Base-by-base conservation (phyloP, 2,329 filamentous ascomycete genomes). In the Curvularia sp. region DNA sequence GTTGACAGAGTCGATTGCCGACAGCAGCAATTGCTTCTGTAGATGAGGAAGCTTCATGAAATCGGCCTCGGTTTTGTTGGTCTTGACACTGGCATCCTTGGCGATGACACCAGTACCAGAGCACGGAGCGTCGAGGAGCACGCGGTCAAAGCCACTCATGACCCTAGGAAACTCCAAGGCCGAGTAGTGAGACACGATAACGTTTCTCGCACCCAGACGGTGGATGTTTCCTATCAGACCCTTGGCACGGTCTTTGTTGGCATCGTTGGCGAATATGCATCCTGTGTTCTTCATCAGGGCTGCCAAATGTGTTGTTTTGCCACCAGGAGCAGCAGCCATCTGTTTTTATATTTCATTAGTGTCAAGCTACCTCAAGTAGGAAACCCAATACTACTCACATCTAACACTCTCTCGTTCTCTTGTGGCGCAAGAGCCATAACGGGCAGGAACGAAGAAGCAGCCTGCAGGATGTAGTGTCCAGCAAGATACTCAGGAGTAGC, bases 231-330 rank as follows among this genome's bases (percentile, higher is more conserved):
- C 95, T 67, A 99, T 98, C 53, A 99, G 83, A 90, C 92, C 95
- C 82, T 97, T 98, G 49, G 93, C 87, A 86, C 95, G 91, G 59
- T 88, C 82, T 79, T 97, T 97, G 83, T 90, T 97, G 68, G 91
- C 88, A 86, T 99, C 95, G 83, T 99, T 99, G 75, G 95, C 94
- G 73, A 99, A 92, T 66, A 99, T 89, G 67, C 90, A 90, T 55
- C 95, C 95, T 0, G 94, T 98, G 80, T 99, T 99, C 80, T 93
- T 93, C 93, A 97, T 97, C 74, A 98, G 81, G 0, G 94, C 94
- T n/a, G 94, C 92, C 77, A 97, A 90, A 78, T 97, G 92, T 6
- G 94, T 97, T 9, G 93, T 96, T 80, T 98, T 98, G 79, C 94
- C 94, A 81, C 94, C 94, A 59, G 94, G 94, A 61, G 94, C 94